Base-by-base conservation (phyloP, 179 eudicot genomes). In the Spinacia oleracea region DNA sequence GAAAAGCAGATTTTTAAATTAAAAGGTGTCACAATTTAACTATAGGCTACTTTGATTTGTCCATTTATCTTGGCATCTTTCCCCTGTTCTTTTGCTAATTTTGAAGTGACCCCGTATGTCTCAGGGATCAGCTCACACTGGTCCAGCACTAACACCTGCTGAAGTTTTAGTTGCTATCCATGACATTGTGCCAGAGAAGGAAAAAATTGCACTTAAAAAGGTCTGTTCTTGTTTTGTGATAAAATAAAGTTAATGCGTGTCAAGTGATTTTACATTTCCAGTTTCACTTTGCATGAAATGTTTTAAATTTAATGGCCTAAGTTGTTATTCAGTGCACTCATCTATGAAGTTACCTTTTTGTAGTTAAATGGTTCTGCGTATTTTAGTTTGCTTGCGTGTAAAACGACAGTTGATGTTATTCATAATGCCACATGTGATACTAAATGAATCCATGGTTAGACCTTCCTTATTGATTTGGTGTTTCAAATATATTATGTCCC, bases 131-230 rank as follows among this genome's bases (percentile, higher is more conserved):
- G 99, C 98, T 69, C 94, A 90, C 81, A 88, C 91, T 18, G 98
- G 99, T 75, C 98, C 99, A 56, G 99, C 99, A 78, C 82, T 96
- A 82, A 93, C 99, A 46, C 99, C 99, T 79, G 97, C 91, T 34
- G 99, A 96, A 85, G 99, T 92, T 15, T 87, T 96, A 88, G 99
- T 96, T 77, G 99, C 99, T 79, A 91, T 96, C 69, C 99, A 96
- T 86, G 97, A 88, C 79, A 93, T 96, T 78, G 89, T 82, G 77
- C 98, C 99, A 29, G 98, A 96, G 69, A 93, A 83, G 87, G 99
- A 92, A 84, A 87, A 94, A 68, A 86, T 94, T 82, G 84, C 94
- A 43, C 90, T 94, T 48, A 94, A 90, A 85, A 94, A 96, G 97
- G 99, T 84, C 78, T 66, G 79, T 25, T 58, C 56, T 69, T 64